These are phyloP conservation scores for Malus hybrid DNA, from an alignment of 331 rosid species.

Conservation along the genomic window DNA sequence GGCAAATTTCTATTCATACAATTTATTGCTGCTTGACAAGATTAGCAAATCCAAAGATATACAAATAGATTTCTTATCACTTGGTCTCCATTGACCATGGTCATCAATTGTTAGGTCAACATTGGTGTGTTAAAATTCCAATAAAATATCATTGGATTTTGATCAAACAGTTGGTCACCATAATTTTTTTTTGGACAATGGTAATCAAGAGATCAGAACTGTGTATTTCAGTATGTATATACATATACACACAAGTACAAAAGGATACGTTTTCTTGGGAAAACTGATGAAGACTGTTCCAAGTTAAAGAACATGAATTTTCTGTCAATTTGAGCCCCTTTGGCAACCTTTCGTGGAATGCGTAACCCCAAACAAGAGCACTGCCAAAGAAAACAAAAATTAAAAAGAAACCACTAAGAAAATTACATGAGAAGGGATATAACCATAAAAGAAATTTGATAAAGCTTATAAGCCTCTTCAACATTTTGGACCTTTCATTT, in stretches of 20 bases:
- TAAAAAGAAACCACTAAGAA: neutral
- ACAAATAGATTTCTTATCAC: neutral
- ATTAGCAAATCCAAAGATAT: neutral
- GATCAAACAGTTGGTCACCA: neutral
- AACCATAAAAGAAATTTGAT: neutral
- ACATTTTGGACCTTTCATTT: neutral
- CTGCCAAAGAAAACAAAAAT: slow-evolving; percentile 9
- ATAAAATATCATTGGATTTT: neutral
- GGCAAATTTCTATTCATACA: neutral
- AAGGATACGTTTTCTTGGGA: slow-evolving; percentile 64
- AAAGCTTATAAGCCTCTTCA: neutral
- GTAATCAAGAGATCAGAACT: neutral
- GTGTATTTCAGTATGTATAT: neutral
- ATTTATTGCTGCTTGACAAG: no score
- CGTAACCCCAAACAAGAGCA: slow-evolving; percentile 45
- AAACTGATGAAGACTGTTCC: slow-evolving; percentile 38
- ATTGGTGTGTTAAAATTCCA: neutral
- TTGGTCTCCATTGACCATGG: neutral
- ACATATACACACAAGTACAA: neutral
- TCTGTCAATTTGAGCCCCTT: slow-evolving; percentile 44
- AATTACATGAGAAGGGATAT: neutral
- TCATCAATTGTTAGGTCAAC: neutral
- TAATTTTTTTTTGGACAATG: neutral
- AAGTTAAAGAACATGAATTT: slow-evolving; percentile 45
- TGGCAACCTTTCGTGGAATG: slow-evolving; percentile 30